Evolutionary conservation across 495 filamentous ascomycete species (phyloP), one percentile per base, ranked within the genome.

Genomic region (Pseudoneurospora amorphoporcata): DNA sequence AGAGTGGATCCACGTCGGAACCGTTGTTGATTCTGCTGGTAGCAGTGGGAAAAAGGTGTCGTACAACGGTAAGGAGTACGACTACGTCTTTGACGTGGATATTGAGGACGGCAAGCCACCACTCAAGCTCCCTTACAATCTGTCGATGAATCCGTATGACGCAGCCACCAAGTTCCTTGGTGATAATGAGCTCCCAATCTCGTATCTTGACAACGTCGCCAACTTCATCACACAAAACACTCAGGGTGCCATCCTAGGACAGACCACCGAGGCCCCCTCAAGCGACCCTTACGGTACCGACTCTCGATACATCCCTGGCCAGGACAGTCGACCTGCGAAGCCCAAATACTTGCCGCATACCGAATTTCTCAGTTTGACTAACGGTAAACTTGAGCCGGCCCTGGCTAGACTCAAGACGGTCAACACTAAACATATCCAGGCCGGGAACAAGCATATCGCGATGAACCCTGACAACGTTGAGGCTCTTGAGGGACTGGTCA

Each of bases 61-160:
- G 53, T 92, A 94, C 77, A 80, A 90, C 3, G 96, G 96, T 32
- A 89, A 94, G 79, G 92, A 97, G 71, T 99, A 96, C 79, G 96
- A 99, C 76, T 98, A 92, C 79, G 96, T 99, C 68, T 99, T 98
- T 75, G 95, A 98, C 78, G 95, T 99, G 37, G 96, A 98, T 76
- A 95, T 98, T 72, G 92, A 97, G 78, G 96, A 98, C 73, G 96
- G 95, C 43, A 93, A 95, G 75, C 96, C 96, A 39, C 89, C 95
- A 3, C 86, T 98, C 40, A 98, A 98, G 77, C 85, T 99, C 39
- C 95, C 96, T 2, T 98, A 92, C 79, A 98, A 99, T 78, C 85
- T 92, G 45, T 92, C 91, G 6, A 91, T 98, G 79, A 98, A 98
- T 78, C 94, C 94, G 3, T 98, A 96, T 79, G 91, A 97, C 72